Conservation (phyloP, 2,329 filamentous ascomycete genomes). For the Colletotrichum navitas region DNA sequence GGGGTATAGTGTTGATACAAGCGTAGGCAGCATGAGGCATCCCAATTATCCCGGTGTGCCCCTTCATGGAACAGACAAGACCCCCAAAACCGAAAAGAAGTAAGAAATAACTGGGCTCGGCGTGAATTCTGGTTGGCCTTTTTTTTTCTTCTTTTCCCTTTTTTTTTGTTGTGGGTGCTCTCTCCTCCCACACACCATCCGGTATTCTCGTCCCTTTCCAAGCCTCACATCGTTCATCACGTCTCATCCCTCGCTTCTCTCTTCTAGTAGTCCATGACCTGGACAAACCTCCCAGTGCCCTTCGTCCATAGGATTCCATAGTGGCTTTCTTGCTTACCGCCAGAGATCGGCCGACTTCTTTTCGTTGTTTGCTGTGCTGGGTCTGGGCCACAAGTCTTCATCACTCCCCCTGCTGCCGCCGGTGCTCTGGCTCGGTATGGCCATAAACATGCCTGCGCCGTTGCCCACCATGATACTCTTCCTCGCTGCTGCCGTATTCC, state of each 20-base stretch:
- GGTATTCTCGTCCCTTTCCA: background rate
- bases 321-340: conserved; percentile 17
- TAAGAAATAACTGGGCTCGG: background rate
- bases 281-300: background rate
- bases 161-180: background rate
- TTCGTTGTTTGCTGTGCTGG: conserved; percentile 39
- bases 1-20: conserved; percentile 25
- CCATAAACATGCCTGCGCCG: conserved; percentile 65
- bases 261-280: background rate
- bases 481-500: conserved; percentile 65
- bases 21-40: background rate
- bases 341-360: conserved; percentile 38
- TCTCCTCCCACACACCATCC: background rate
- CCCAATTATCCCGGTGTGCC: conserved; percentile 8
- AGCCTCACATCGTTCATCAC: conserved; percentile 2
- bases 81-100: too few species aligned
- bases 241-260: background rate
- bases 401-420: conserved; percentile 42
- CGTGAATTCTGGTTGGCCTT: background rate
- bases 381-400: conserved; percentile 53
- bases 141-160: rapidly evolving
- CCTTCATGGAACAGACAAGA: background rate
- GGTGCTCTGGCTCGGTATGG: conserved; percentile 57
- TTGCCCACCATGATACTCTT: conserved; percentile 67
- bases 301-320: background rate